Base-by-base conservation (phyloP, 495 filamentous ascomycete genomes). In the Daldinia bambusicola region DNA sequence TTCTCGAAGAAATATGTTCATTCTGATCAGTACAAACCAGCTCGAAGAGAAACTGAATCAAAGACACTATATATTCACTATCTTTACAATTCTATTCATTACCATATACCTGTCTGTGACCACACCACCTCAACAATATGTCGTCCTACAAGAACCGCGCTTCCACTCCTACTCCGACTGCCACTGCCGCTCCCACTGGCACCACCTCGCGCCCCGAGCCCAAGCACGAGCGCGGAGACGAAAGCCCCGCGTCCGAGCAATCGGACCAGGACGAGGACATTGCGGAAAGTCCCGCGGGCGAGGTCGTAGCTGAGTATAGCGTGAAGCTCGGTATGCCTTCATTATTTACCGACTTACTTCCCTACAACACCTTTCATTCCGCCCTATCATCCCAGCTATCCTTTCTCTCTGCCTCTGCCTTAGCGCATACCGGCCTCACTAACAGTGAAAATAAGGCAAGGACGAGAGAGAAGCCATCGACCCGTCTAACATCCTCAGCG, bases 161-260 rank as follows among this genome's bases (percentile, higher is more conserved):
- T 0, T 76, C 78, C 18, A 14, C 30, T 1, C 41, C 57, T 26
- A 13, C 61, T 34, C 3, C 26, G 76, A 66, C 48, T n/a, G 6
- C 34, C 7, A 1, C 26, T 3, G 1, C 26, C 26, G 3, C 26
- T 52, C 26, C 52, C 52, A n/a, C 48, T 12, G 2, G 48, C 32
- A 61, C 71, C 1, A 70, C 76, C 69, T 70, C 76, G 51, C 78
- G 81, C 70, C 63, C 76, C 31, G 70, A 75, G 4, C 31, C 67
- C 43, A 56, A 55, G 8, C 43, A 36, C 55, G 78, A 84, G 41
- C 78, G 81, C 18, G 80, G 79, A 30, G 53, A 82, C 3, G 77
- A 16, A 16, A 32, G 88, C n/a, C 86, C 84, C 16, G 86, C 89
- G 6, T 56, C 32, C 53, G 32, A 56, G 32, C 43, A 56, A 12